phyloP scores from a whole-genome alignment of 805 yeast species.

The Schizosaccharomyces octosporus region DNA sequence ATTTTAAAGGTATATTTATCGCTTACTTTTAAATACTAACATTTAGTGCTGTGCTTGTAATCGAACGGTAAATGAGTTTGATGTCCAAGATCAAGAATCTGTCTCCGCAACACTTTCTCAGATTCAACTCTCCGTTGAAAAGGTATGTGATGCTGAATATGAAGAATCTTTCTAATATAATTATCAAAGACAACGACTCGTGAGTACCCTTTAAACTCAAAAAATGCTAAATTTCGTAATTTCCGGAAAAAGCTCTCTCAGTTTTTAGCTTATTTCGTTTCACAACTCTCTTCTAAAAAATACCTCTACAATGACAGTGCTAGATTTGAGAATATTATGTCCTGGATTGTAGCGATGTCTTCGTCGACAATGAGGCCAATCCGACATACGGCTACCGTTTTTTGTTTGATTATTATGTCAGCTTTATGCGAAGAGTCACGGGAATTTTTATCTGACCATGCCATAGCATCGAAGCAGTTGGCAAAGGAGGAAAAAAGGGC shows the following conservation, averaged over 20 bases:
- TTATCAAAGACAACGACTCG: conserved; percentile 24
- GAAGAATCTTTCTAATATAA: conserved; percentile 18
- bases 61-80: conserved; percentile 2
- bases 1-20: conserved; percentile 21
- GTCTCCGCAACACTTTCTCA: conserved; percentile 42
- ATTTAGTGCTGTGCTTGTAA: conserved; percentile 8
- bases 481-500: conserved; percentile 14
- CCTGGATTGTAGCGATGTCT: conserved; percentile 57
- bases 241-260: conserved; percentile 30
- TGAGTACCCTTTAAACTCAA: conserved; percentile 43
- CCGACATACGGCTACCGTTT: conserved; percentile 38
- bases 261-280: conserved; percentile 30
- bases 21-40: background rate
- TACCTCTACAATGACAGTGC: conserved; percentile 18
- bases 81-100: conserved; percentile 42
- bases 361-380: conserved; percentile 46
- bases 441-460: conserved; percentile 16
- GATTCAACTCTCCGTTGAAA: conserved; percentile 21
- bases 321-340: conserved; percentile 30
- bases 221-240: conserved; percentile 21
- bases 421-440: conserved; percentile 27
- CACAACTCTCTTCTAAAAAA: conserved; percentile 32
- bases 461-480: conserved; percentile 18
- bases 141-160: conserved; percentile 25
- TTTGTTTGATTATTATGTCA: conserved; percentile 35